Conservation (phyloP, 202 grass and related monocot species). For the Panicum hallii region DNA sequence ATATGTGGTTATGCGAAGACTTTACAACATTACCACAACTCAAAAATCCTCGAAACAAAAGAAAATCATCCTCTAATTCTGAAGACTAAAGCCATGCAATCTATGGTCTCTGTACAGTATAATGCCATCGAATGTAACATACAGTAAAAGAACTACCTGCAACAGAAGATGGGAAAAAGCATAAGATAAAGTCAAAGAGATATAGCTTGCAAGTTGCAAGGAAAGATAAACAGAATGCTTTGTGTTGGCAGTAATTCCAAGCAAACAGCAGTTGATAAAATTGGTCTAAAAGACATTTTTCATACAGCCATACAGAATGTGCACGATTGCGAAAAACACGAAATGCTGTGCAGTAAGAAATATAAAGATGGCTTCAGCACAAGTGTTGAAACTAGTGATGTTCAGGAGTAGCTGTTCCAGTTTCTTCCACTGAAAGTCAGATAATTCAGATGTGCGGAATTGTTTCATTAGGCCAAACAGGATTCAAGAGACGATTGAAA, state of each 20-base stretch:
- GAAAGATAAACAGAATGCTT: background rate
- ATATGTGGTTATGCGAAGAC: conserved; percentile 1
- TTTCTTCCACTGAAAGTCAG: background rate
- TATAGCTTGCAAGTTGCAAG: background rate
- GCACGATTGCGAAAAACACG: background rate
- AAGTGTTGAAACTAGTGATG: background rate
- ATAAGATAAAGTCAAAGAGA: background rate
- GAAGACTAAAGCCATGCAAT: background rate
- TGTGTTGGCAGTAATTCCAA: background rate
- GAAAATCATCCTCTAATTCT: background rate
- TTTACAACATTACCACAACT: conserved; percentile 17
- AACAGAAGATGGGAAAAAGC: background rate
- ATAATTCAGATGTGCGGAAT: background rate
- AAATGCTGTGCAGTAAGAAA: background rate
- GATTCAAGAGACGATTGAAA: background rate
- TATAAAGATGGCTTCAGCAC: background rate
- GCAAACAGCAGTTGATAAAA: background rate
- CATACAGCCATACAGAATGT: background rate
- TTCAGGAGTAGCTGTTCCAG: background rate
- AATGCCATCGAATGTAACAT: background rate
- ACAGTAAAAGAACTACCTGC: conserved; percentile 12
- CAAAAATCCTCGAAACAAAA: conserved; percentile 25
- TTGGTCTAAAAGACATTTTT: background rate
- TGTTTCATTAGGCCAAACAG: background rate
- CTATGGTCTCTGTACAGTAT: conserved; percentile 44